Evolutionary conservation across 106 monocot species (phyloP), one percentile per base, ranked within the genome.

Genomic region (Xerophyta viscosa): DNA sequence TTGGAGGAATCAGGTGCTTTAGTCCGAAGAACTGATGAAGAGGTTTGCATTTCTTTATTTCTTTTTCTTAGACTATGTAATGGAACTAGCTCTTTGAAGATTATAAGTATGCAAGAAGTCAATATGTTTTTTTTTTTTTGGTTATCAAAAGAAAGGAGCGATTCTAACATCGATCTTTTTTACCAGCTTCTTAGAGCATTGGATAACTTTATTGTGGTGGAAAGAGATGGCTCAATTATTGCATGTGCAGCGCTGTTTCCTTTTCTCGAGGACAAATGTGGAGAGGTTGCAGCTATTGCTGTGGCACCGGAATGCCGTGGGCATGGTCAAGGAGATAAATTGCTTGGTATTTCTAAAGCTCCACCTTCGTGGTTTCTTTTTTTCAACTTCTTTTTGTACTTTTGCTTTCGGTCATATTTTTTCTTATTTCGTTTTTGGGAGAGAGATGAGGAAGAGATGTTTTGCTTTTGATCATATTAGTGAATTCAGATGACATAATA

Each of bases 231-330:
- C 29, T 92, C 92, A 21, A 58, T 92, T 28, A 77, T 92, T 62
- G 92, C 86, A 25, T 92, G 92, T 71, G 86, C 82, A 47, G 92
- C 86, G 15, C 66, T 92, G 28, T 71, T 82, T 21, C 92, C 92
- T 27, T 92, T 87, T 46, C 52, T 73, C 21, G 58, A 82, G 29
- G 82, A 92, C 6, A 83, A 78, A 48, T 86, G 79, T 63, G 92
- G 79, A 8, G 92, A 92, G 58, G 79, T 92, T 69, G 92, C 92
- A 54, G 76, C 86, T 30, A 65, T 92, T 73, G 82, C 86, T 45
- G 92, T 92, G 11, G 78, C 92, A 41, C 76, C 86, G 39, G 86
- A 82, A 67, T 92, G 86, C 29, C 92, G 92, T 19, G 92, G 92
- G 27, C 77, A 71, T 61, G 92, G 92, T 20, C 86, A 79, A 51